Percentiles rank a stretch among this genome's conserved stretches.
These are phyloP conservation scores for Punctularia strigosozonata DNA, from an alignment of 768 basidiomycete species.

Conservation along the genomic window DNA sequence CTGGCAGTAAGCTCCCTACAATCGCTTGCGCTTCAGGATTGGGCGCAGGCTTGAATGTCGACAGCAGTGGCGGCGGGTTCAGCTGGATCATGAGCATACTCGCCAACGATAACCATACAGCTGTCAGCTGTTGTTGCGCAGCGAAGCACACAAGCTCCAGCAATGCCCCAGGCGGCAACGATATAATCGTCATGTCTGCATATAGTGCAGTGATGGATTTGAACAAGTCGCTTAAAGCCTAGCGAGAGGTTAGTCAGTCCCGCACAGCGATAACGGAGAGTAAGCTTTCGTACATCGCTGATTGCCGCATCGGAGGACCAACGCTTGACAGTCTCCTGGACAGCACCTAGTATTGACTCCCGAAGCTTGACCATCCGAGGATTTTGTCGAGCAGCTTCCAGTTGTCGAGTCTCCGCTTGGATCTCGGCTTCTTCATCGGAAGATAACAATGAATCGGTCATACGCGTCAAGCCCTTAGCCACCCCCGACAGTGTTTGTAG, in stretches of 20 bases:
- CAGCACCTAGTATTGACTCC: constrained; percentile 47
- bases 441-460: constrained; percentile 52
- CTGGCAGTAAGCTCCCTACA: constrained; percentile 42
- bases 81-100: constrained; percentile 74
- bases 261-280: not conserved
- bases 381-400: constrained; percentile 55
- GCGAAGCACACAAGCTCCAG: constrained; percentile 71
- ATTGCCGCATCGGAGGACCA: constrained; percentile 77
- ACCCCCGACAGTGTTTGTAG: constrained; percentile 77
- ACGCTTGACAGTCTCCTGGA: constrained; percentile 50
- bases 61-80: constrained; percentile 48
- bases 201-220: constrained; percentile 80
- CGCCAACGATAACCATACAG: constrained; percentile 77
- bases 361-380: constrained; percentile 50
- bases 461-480: constrained; percentile 76
- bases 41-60: constrained; percentile 39
- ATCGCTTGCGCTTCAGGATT: constrained; percentile 41
- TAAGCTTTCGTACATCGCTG: constrained; percentile 47
- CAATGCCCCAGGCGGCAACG: constrained; percentile 71
- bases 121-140: constrained; percentile 58
- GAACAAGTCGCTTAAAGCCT: constrained; percentile 77
- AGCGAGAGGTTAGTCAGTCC: no score
- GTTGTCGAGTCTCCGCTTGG: constrained; percentile 36
- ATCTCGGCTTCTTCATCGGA: constrained; percentile 45
- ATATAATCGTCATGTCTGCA: constrained; percentile 63